These are phyloP conservation scores for Ophiosphaerella korrae DNA, from an alignment of 2,329 filamentous ascomycete genomes.

Conservation along the genomic window DNA sequence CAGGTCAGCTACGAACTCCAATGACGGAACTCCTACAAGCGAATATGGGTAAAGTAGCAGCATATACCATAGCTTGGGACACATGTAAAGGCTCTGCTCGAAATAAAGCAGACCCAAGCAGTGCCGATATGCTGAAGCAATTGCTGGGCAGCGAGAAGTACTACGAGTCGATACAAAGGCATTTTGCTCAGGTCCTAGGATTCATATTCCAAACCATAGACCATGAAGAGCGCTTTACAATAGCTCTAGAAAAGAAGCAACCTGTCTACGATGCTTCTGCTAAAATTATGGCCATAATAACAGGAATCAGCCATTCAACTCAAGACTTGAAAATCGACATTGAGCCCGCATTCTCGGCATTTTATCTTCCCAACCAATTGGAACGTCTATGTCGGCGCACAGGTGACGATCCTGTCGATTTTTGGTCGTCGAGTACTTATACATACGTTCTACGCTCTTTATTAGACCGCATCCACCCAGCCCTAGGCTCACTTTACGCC, in stretches of 20 bases:
- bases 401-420: slow-evolving; percentile 60
- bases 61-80: slow-evolving; percentile 83
- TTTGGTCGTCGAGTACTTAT: slow-evolving; percentile 80
- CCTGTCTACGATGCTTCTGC: slow-evolving; percentile 64
- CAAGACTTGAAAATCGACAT: slow-evolving; percentile 74
- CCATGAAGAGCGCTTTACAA: slow-evolving; percentile 37
- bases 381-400: slow-evolving; percentile 77
- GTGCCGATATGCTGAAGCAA: slow-evolving; percentile 70
- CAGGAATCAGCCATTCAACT: slow-evolving; percentile 67
- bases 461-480: slow-evolving; percentile 79
- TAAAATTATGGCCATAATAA: slow-evolving; percentile 71
- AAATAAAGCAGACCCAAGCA: slow-evolving; percentile 55
- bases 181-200: slow-evolving; percentile 78
- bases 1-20: slow-evolving; percentile 48
- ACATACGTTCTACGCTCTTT: slow-evolving; percentile 76
- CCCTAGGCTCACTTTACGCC: slow-evolving; percentile 83
- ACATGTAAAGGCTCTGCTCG: slow-evolving; percentile 54
- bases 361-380: slow-evolving; percentile 75
- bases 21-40: slow-evolving; percentile 52
- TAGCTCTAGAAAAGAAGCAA: slow-evolving; percentile 61
- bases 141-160: slow-evolving; percentile 71
- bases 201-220: slow-evolving; percentile 73
- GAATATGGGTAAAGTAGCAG: slow-evolving; percentile 78
- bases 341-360: slow-evolving; percentile 84
- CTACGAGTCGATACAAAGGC: slow-evolving; percentile 64